A percentile compares a stretch with the other conserved stretches of the same genome.
Evolutionary conservation across 129 eudicot genomes (phyloP).

Genomic region (Flaveria sonorensis): DNA sequence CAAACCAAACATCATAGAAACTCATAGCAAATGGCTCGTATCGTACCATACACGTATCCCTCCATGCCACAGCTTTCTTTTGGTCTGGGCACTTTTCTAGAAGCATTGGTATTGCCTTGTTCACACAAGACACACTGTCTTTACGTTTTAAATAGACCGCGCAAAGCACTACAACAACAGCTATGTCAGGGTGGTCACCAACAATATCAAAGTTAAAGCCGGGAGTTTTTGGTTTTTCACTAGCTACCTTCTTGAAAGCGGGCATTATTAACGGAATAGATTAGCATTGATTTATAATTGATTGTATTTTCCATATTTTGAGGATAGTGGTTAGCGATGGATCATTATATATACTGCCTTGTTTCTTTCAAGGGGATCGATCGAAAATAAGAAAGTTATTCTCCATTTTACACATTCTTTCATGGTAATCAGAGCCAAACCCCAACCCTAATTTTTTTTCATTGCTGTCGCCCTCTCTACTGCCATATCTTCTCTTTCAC

Average conservation of each 20-base stretch:
- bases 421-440: too few species aligned
- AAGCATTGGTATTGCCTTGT: not conserved
- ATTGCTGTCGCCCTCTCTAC: too few species aligned
- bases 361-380: too few species aligned
- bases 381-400: too few species aligned
- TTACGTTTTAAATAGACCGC: conserved; percentile 24
- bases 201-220: conserved; percentile 28
- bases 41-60: conserved; percentile 11
- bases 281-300: too few species aligned
- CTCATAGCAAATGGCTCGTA: not conserved
- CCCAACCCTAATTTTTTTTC: too few species aligned
- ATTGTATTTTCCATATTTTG: too few species aligned
- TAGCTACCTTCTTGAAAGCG: not conserved
- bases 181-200: conserved; percentile 15
- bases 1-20: not conserved
- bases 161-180: conserved; percentile 30
- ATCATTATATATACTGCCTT: too few species aligned
- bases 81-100: conserved; percentile 15
- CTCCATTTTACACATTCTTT: too few species aligned
- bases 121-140: conserved; percentile 24
- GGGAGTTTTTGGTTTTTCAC: not conserved
- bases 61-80: conserved; percentile 30
- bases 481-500: too few species aligned
- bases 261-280: too few species aligned
- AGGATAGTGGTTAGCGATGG: too few species aligned